Conservation (phyloP, 768 basidiomycete species). For the Hortiboletus campestris region DNA sequence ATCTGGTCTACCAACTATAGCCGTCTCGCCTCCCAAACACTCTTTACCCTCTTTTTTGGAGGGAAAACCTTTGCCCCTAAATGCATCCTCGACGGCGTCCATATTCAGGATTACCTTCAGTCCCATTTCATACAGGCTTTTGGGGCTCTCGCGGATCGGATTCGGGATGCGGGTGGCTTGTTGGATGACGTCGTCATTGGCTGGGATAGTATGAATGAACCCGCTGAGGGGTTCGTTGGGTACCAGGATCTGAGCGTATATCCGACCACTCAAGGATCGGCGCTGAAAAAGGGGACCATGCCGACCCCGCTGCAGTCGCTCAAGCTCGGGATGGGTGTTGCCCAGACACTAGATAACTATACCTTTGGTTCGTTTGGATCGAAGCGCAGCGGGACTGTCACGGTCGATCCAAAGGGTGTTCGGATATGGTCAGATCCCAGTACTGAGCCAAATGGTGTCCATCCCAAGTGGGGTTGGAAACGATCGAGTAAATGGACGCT, state of each 20-base stretch:
- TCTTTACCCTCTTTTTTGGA: conserved; percentile 95
- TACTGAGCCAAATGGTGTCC: conserved; percentile 49
- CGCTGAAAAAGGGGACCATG: conserved; percentile 80
- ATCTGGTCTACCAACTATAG: conserved; percentile 97
- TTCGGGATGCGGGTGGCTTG: conserved; percentile 71
- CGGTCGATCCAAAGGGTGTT: conserved; percentile 80
- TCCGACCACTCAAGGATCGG: conserved; percentile 65
- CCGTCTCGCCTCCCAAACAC: conserved; percentile 79
- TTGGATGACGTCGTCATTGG: conserved; percentile 89
- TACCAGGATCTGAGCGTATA: conserved; percentile 66
- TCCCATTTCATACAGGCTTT: conserved; percentile 74
- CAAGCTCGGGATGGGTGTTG: conserved; percentile 83
- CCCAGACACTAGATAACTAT: conserved; percentile 81
- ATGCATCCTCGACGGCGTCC: conserved; percentile 85
- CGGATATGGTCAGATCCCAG: conserved; percentile 73
- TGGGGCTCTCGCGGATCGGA: conserved; percentile 70
- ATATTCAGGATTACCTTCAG: conserved; percentile 89
- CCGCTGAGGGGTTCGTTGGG: conserved; percentile 72
- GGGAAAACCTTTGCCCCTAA: conserved; percentile 87
- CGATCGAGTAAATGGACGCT: conserved; percentile 71
- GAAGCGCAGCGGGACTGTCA: conserved; percentile 65
- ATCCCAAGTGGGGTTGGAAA: conserved; percentile 81
- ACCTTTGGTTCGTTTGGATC: conserved; percentile 81
- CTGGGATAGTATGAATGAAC: conserved; percentile 97
- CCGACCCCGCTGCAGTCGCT: conserved; percentile 86